Base-by-base conservation (phyloP, 176 grass and related monocot species). In the Alopecurus myosuroides region DNA sequence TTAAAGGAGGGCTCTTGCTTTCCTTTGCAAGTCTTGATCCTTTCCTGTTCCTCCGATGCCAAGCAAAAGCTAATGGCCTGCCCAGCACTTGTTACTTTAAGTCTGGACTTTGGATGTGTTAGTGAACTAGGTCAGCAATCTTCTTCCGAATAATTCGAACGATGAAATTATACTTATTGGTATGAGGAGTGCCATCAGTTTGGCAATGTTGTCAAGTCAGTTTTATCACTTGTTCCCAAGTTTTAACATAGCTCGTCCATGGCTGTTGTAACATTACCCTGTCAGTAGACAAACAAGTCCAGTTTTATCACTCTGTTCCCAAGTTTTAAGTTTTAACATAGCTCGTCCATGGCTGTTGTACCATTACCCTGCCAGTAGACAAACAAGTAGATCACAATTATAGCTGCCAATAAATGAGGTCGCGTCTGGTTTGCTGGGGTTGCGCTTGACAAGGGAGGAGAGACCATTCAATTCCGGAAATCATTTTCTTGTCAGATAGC, bases 401-500 rank as follows among this genome's bases (percentile, higher is more conserved):
- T 75, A 58, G 69, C 76, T 57, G n/a, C 23, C 76, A 84, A 87
- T 84, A 91, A 90, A 91, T 91, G 81, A 62, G 85, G 75, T 80
- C 2, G 39, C 80, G 68, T 69, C 67, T 84, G 56, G 84, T 90
- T 79, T 90, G 68, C 68, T 87, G 69, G 75, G 75, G 72, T 62
- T 56, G 68, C 79, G 31, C 80, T 84, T 84, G 80, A 83, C 75
- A 87, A 20, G 74, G 58, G 67, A 49, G 56, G 57, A 79, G 67
- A 69, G 68, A 84, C 85, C 77, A 90, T 87, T 91, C 81, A 91
- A 84, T 91, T 76, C 57, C 2, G 22, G 85, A 84, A 80, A 87
- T 90, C 80, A 87, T 90, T 90, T 83, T 66, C 45, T 61, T 87
- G 85, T 90, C 85, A 90, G 85, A n/a, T 75, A 52, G 77, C 25